Base-by-base conservation (phyloP, 345 rosid genomes). In the Microthlaspi erraticum region DNA sequence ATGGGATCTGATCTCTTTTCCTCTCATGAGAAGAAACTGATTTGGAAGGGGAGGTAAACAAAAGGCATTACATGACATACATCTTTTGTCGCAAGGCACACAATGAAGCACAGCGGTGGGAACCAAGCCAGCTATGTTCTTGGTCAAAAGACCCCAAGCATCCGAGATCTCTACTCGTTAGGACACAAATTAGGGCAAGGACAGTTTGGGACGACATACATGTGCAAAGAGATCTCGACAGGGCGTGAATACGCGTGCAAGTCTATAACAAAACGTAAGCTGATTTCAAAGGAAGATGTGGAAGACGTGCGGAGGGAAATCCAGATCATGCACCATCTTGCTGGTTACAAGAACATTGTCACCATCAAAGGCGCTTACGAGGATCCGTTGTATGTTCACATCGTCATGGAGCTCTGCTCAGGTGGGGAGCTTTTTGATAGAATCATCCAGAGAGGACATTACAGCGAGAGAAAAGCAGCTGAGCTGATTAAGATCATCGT, bases 261-360 rank as follows among this genome's bases (percentile, higher is more conserved):
- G 81, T 93, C 98, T 8, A 93, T 93, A 67, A 86, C 97, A 5
- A 93, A 93, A 81, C 85, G 98, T 76, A 93, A 93, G 81, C 77
- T 93, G 83, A 87, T 93, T 48, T 82, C 96, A 64, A 93, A 80
- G 79, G 98, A 93, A 80, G 98, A 93, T 70, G 88, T 93, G 60
- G 98, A 93, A 68, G 98, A 93, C 72, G 96, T 91, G 49, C 79
- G 97, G 66, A 85, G 98, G 79, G 98, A 93, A 82, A 93, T 93
- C 72, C 97, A 91, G 86, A 93, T 91, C 83, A 93, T 93, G 98
- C 98, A 93, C 68, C 98, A 93, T 75, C 86, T 93, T 85, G 97
- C 98, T 0, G 97, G 98, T 72, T 94, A 93, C 82, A 85, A 82
- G 79, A 88, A 93, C 64, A 91, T 93, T 60, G 97, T 93, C 62